Evolutionary conservation across 1,139 yeast species (phyloP).

Genomic region (Schizosaccharomyces versatilis): DNA sequence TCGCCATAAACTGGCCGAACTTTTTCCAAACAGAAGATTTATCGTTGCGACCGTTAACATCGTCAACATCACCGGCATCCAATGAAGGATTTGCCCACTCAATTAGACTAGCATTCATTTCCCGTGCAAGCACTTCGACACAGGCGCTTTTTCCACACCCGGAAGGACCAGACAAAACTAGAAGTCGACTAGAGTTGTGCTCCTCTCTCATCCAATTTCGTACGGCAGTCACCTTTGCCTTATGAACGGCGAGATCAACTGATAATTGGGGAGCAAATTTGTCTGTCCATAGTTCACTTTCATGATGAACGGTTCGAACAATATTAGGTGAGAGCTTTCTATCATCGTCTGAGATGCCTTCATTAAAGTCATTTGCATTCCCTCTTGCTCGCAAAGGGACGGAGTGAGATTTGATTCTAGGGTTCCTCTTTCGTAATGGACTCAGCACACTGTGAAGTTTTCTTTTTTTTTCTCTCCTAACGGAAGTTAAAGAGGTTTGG

Average conservation of each 20-base stretch:
- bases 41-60: background rate
- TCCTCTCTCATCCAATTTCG: background rate
- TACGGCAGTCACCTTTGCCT: background rate
- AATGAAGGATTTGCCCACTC: background rate
- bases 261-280: background rate
- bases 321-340: too few species aligned
- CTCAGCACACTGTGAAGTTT: too few species aligned
- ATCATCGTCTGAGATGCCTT: too few species aligned
- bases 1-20: background rate
- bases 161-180: background rate
- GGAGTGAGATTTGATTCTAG: too few species aligned
- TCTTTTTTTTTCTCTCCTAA: too few species aligned
- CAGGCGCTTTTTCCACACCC: background rate
- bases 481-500: too few species aligned
- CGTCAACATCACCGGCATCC: background rate
- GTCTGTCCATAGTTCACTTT: background rate
- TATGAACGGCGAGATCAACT: slow-evolving; percentile 1
- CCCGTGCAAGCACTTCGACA: background rate
- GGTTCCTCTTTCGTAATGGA: too few species aligned
- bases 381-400: too few species aligned
- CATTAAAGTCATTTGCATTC: too few species aligned
- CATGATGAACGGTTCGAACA: too few species aligned
- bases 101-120: background rate
- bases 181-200: background rate
- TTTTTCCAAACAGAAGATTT: background rate